These are phyloP conservation scores for Plasmodium fragile DNA, from an alignment of 169 alveolate genomes.

Conservation along the genomic window DNA sequence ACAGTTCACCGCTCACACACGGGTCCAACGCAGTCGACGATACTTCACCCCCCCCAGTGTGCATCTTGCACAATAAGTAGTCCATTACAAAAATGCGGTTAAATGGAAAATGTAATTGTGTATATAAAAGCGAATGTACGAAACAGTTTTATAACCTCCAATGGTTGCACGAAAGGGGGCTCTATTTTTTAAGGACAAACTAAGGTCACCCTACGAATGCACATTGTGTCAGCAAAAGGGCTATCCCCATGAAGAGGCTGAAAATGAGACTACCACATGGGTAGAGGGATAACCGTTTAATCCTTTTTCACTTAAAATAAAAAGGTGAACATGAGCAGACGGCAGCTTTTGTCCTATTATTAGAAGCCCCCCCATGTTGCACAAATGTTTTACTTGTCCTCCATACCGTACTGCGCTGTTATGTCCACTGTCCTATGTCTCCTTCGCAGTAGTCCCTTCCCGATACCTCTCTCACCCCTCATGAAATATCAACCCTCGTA, in stretches of 20 bases:
- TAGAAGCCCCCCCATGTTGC: not conserved
- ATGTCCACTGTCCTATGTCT: not conserved
- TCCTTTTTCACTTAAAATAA: not conserved
- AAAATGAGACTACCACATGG: not conserved
- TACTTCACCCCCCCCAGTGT: not conserved
- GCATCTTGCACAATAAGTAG: not conserved
- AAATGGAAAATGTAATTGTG: not conserved
- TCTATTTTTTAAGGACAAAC: not conserved
- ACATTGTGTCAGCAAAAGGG: not conserved
- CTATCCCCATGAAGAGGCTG: not conserved
- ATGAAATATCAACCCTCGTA: not conserved
- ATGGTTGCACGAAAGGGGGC: not conserved
- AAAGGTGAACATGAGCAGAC: not conserved
- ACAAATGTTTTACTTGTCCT: not conserved
- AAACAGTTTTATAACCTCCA: not conserved
- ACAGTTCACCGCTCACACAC: not conserved
- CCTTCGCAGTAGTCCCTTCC: not conserved
- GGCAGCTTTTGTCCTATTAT: not conserved
- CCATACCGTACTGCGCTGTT: not conserved
- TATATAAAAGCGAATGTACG: not conserved
- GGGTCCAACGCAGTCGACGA: not conserved
- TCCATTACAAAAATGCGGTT: not conserved
- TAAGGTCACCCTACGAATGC: not conserved
- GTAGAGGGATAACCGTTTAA: not conserved
- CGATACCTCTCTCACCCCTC: not conserved